Evolutionary conservation across 352 stramenopile species (phyloP).

Genomic region (Globisporangium paroecandrum): DNA sequence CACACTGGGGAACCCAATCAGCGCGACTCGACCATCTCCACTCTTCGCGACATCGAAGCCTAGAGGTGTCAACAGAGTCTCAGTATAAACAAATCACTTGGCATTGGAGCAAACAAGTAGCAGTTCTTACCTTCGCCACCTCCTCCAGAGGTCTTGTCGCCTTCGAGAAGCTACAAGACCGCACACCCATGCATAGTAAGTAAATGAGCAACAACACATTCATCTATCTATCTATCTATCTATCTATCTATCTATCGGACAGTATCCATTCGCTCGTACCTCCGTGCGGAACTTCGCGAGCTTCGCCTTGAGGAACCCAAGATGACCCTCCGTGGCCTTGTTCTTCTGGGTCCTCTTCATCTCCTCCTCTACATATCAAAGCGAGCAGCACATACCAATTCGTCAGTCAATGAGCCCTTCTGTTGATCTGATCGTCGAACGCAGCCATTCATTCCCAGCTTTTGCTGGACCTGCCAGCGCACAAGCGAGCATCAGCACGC

Average conservation of each 20-base stretch:
- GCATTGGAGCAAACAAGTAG: not conserved
- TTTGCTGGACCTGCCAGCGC: not conserved
- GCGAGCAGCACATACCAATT: not conserved
- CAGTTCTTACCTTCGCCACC: slow-evolving; percentile 62
- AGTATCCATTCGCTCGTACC: slow-evolving; percentile 25
- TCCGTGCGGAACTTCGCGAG: slow-evolving; percentile 98
- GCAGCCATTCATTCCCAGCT: not conserved
- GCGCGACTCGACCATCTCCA: slow-evolving; percentile 95
- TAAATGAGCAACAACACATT: not conserved
- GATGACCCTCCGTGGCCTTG: slow-evolving; percentile 91
- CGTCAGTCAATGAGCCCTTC: not conserved
- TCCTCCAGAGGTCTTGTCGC: slow-evolving; percentile 69
- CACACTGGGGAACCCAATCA: slow-evolving; percentile 94
- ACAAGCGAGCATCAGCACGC: not conserved
- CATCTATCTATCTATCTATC: too few relatives aligned
- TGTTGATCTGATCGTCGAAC: not conserved
- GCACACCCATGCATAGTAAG: not conserved
- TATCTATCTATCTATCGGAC: not conserved
- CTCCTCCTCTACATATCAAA: slow-evolving; percentile 81
- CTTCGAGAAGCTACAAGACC: slow-evolving; percentile 62
- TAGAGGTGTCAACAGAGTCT: slow-evolving; percentile 17
- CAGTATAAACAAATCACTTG: not conserved
- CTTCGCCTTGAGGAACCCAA: slow-evolving; percentile 97
- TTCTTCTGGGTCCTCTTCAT: slow-evolving; percentile 99
- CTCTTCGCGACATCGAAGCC: slow-evolving; percentile 94